These are phyloP conservation scores for Eucalyptus urophylla DNA, from an alignment of 345 rosid species.

Conservation along the genomic window DNA sequence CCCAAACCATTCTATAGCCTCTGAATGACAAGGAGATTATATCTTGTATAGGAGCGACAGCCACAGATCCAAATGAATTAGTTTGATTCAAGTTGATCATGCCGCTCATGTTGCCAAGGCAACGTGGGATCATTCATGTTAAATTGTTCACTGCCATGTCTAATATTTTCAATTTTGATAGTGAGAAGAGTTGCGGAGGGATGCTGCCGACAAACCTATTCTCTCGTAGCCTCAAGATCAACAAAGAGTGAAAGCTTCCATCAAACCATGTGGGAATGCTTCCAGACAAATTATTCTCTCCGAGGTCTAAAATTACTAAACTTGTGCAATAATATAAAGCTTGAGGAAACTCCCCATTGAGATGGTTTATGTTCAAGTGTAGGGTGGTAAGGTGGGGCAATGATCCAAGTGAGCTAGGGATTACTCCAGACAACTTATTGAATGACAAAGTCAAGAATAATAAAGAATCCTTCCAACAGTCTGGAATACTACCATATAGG, in stretches of 20 bases:
- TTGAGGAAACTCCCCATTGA: background rate
- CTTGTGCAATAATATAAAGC: background rate
- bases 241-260: background rate
- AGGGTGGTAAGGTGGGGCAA: background rate
- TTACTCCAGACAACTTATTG: too few species aligned
- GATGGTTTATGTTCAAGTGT: background rate
- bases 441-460: too few species aligned
- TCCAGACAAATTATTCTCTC: background rate
- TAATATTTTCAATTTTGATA: background rate
- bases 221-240: background rate
- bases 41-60: rapidly evolving
- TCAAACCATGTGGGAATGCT: background rate
- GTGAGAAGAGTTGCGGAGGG: background rate
- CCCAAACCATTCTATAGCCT: too few species aligned
- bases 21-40: rapidly evolving
- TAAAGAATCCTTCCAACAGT: too few species aligned
- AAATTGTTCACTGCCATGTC: background rate
- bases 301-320: background rate
- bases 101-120: background rate
- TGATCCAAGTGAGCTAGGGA: too few species aligned
- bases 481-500: too few species aligned
- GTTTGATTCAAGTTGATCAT: background rate
- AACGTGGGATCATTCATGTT: background rate
- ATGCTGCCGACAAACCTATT: background rate
- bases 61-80: too few species aligned